These are phyloP conservation scores for Dactylella cylindrospora DNA, from an alignment of 2,329 filamentous ascomycete genomes.

Conservation along the genomic window DNA sequence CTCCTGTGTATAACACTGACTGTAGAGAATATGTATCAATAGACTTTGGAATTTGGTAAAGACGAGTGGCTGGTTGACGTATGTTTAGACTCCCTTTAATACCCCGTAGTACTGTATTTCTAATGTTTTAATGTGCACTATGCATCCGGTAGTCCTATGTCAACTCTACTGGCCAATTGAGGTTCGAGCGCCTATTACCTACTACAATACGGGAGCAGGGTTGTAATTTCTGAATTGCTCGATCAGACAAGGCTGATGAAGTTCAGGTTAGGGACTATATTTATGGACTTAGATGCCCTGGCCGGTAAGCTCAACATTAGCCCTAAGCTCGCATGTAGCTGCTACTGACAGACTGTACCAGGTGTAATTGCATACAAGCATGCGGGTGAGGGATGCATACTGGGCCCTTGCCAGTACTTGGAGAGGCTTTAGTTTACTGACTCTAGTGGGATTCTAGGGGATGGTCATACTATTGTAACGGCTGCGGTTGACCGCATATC, in stretches of 20 bases:
- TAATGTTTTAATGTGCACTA: not conserved
- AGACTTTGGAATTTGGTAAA: constrained; percentile 68
- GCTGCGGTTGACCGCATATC: constrained; percentile 58
- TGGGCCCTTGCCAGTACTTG: not conserved
- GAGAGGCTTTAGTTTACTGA: not conserved
- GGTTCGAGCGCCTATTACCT: too few relatives aligned
- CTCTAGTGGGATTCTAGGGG: constrained; percentile 6
- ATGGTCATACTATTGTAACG: constrained; percentile 59
- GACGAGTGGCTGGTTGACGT: constrained; percentile 75
- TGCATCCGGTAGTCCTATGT: constrained; percentile 60
- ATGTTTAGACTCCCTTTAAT: not conserved
- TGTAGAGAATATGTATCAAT: too few relatives aligned
- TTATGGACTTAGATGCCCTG: constrained; percentile 79
- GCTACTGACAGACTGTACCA: not conserved
- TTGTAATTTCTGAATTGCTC: constrained; percentile 52
- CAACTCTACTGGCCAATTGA: constrained; percentile 73
- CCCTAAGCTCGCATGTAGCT: not conserved
- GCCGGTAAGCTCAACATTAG: constrained; percentile 56
- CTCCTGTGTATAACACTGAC: too few relatives aligned
- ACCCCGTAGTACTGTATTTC: not conserved
- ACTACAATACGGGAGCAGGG: too few relatives aligned
- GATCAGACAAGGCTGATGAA: constrained; percentile 1
- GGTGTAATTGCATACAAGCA: constrained; percentile 73
- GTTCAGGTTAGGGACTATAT: constrained; percentile 66
- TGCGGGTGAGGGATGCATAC: constrained; percentile 58